Evolutionary conservation across 2,329 filamentous ascomycete genomes (phyloP), one percentile per base, ranked within the genome.

Genomic region (Fusarium miscanthi): DNA sequence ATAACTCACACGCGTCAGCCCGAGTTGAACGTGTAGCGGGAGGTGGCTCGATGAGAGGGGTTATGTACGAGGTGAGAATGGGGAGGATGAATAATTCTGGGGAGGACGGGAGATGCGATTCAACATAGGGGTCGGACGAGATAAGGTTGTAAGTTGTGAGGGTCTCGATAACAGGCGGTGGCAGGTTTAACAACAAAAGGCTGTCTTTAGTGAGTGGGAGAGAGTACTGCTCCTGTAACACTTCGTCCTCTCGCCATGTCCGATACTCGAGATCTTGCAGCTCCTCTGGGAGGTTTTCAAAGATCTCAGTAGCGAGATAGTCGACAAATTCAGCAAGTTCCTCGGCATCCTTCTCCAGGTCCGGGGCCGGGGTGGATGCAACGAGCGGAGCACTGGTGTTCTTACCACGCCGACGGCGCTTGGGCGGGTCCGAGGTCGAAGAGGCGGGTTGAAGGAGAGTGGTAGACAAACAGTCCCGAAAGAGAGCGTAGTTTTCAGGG

Each of bases 271-370:
- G 82, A 4, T 84, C 85, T 72, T 89, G 87, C 1, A 96, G 84
- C 23, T 87, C 84, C 0, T 77, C 27, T 0, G 93, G 93, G 2
- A 97, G 86, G 40, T 82, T 85, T 9, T 85, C 82, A 80, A 95
- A 97, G 59, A 91, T 89, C 78, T 93, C 88, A 52, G 84, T 82
- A 30, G 93, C 90, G 35, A 96, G 87, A 80, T 95, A 96, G 84
- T 95, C 91, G 59, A 93, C 90, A 81, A 97, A 97, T 2, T 97
- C 94, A 31, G 89, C 88, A 27, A 96, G 82, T 60, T 95, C 93
- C 74, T 92, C 91, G 9, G 88, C 88, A 73, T 89, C 78, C 43
- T 61, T 66, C 62, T 62, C 61, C 61, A 73, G 59, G 31, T 74
- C 64, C 31, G 64, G 60, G 13, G 38, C 62, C 59, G 69, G 67